phyloP scores from a whole-genome alignment of 306 rosid species.

The barrel medic (Medicago truncatula) region DNA sequence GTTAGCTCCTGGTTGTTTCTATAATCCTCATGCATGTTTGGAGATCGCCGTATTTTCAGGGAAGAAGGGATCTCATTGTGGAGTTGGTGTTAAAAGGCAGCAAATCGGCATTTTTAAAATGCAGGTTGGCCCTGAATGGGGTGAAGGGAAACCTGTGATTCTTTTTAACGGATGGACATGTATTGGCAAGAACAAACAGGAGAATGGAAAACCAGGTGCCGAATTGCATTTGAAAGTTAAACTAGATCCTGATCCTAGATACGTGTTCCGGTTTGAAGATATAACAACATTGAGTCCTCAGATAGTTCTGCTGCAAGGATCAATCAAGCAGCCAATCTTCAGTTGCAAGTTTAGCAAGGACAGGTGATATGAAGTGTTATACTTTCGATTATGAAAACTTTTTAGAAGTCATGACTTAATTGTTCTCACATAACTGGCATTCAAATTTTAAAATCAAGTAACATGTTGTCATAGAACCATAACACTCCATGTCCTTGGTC shows the following conservation, averaged over 20 bases:
- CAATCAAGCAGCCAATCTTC: slow-evolving; percentile 84
- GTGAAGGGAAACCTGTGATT: slow-evolving; percentile 70
- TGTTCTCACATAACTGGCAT: slow-evolving; percentile 10
- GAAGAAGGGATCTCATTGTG: slow-evolving; percentile 83
- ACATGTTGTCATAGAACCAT: not conserved
- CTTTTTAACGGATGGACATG: slow-evolving; percentile 89
- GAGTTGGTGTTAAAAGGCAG: slow-evolving; percentile 78
- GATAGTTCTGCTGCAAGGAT: slow-evolving; percentile 86
- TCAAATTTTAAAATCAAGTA: slow-evolving; percentile 32
- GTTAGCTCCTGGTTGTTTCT: slow-evolving; percentile 88
- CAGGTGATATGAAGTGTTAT: slow-evolving; percentile 66
- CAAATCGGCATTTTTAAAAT: slow-evolving; percentile 83
- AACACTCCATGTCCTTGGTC: no score
- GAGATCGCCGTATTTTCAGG: slow-evolving; percentile 81
- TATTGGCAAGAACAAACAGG: slow-evolving; percentile 76
- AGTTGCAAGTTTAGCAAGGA: slow-evolving; percentile 90
- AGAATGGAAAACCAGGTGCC: slow-evolving; percentile 61
- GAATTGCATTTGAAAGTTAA: slow-evolving; percentile 90
- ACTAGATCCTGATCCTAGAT: slow-evolving; percentile 93
- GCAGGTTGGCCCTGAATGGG: slow-evolving; percentile 88
- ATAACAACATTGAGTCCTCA: slow-evolving; percentile 78
- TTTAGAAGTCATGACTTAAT: slow-evolving; percentile 12
- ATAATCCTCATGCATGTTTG: slow-evolving; percentile 74
- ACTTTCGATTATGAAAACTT: not conserved
- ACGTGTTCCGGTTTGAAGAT: slow-evolving; percentile 87